Base-by-base conservation (phyloP, 768 basidiomycete species). In the Auricularia heimuer region DNA sequence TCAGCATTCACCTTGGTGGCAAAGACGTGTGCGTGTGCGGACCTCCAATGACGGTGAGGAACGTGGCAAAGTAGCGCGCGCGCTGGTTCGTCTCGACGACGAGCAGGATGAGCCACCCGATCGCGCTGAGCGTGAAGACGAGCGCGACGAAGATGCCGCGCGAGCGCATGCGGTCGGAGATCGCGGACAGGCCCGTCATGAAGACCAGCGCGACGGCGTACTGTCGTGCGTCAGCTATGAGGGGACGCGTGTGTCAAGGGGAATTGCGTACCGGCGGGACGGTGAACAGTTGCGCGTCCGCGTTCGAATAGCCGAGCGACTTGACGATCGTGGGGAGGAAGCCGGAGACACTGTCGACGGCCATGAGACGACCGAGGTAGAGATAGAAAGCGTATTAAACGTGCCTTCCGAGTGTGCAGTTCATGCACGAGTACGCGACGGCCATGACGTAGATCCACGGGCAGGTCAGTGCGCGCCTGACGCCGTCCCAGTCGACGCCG, bases 81-180 rank as follows among this genome's bases (percentile, higher is more conserved):
- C 68, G 70, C 29, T 74, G 71, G 11, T 72, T 66, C 36, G 66
- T 63, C 29, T 70, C 61, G 54, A 74, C 66, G 0, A 75, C 39
- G 47, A 63, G 63, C 33, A 83, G 71, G 24, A 85, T 65, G 65
- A 83, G 75, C 64, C 81, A 85, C 16, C 84, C 85, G 10, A 83
- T 73, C 61, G 85, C 70, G 0, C 82, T 78, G 3, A 83, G 72
- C 3, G 77, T 60, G 39, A 75, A 73, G 6, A 78, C 72, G 7
- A 71, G 74, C 24, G 84, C 75, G 65, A 86, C 71, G 66, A 81
- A 83, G 1, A 82, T 82, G 3, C 83, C 83, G 8, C 81, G 78
- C 16, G 73, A 47, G 64, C 79, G 75, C 51, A 75, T 64, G 34
- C 67, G 73, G 69, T 79, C 78, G 12, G 77, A 78, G 36, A 69